Base-by-base conservation (phyloP, 495 filamentous ascomycete species). In the Trichoderma parareesei region DNA sequence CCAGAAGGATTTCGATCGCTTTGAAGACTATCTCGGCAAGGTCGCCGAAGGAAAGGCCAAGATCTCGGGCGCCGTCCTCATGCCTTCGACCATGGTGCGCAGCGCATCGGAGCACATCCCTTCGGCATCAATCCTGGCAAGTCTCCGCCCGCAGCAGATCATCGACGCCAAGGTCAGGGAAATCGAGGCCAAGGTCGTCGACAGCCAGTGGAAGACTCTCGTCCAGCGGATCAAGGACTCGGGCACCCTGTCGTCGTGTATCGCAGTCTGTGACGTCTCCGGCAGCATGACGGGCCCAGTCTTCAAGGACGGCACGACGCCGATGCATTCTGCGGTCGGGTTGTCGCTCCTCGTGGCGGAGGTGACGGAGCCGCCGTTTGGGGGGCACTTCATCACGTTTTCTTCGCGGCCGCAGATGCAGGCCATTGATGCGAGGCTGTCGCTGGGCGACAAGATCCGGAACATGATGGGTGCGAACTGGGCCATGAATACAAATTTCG, bases 251-350 rank as follows among this genome's bases (percentile, higher is more conserved):
- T 66, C 73, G 27, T 74, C 69, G 14, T 72, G 74, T 41, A 80
- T 82, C 57, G 76, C 77, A 16, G 75, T 82, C 38, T 78, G 77
- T 66, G 80, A 83, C 62, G 76, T 80, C 57, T 76, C 73, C 10
- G 76, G 75, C 48, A 74, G 72, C 33, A 83, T 83, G 79, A 2
- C 0, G 0, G 20, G 18, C 10, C 76, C 78, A 0, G 11, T 0
- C 0, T 78, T 79, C 65, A 18, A 55, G 0, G 80, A 82, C 49
- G 69, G 72, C 0, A 81, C 79, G 0, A 60, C 37, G n/a, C 77
- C 81, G 4, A 73, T 82, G 71, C 70, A 82, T 66, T 71, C 70
- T 38, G 66, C 80, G 13, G 76, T 83, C 60, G 79, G 79, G 2
- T 72, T 83, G 44, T 77, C 77, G 2, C 72, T 83, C 1, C 70